Percentiles rank a stretch among this genome's conserved stretches.
Evolutionary conservation across 2,329 filamentous ascomycete genomes (phyloP).

Genomic region (Colletotrichum tabaci): DNA sequence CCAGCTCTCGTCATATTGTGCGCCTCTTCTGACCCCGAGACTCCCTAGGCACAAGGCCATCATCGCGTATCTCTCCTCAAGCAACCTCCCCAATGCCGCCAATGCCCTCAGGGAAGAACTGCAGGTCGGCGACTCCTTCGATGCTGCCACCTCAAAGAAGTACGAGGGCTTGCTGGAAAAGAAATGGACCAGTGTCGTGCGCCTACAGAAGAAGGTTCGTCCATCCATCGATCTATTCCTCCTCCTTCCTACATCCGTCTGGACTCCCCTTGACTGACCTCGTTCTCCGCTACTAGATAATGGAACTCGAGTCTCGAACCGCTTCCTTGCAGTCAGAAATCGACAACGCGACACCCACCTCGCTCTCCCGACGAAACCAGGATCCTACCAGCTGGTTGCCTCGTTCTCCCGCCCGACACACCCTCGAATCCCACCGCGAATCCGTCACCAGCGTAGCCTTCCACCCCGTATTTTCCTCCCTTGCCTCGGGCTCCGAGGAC

Average conservation of each 20-base stretch:
- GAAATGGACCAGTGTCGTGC: conserved; percentile 97
- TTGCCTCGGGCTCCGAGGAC: conserved; percentile 93
- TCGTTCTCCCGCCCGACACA: conserved; percentile 84
- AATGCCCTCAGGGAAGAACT: conserved; percentile 82
- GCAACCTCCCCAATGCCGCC: conserved; percentile 79
- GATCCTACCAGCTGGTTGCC: conserved; percentile 91
- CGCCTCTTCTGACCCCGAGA: conserved; percentile 38
- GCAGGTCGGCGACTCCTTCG: conserved; percentile 79
- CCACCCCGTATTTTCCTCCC: conserved; percentile 90
- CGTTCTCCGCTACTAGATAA: conserved; percentile 74
- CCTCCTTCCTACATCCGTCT: no score
- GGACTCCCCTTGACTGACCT: conserved; percentile 10
- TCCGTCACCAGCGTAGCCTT: conserved; percentile 92
- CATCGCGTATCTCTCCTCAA: conserved; percentile 86
- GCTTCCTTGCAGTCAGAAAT: conserved; percentile 84
- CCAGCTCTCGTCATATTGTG: not conserved
- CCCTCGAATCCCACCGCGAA: conserved; percentile 84
- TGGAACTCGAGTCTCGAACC: conserved; percentile 89
- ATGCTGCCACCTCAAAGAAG: conserved; percentile 88
- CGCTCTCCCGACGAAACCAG: conserved; percentile 83
- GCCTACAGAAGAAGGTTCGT: conserved; percentile 92
- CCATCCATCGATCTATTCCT: not conserved
- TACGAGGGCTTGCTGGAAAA: conserved; percentile 96
- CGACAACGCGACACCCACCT: conserved; percentile 83
- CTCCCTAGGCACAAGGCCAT: conserved; percentile 87